Base-by-base conservation (phyloP, 2,329 filamentous ascomycete genomes). In the Penicillium crustosum region DNA sequence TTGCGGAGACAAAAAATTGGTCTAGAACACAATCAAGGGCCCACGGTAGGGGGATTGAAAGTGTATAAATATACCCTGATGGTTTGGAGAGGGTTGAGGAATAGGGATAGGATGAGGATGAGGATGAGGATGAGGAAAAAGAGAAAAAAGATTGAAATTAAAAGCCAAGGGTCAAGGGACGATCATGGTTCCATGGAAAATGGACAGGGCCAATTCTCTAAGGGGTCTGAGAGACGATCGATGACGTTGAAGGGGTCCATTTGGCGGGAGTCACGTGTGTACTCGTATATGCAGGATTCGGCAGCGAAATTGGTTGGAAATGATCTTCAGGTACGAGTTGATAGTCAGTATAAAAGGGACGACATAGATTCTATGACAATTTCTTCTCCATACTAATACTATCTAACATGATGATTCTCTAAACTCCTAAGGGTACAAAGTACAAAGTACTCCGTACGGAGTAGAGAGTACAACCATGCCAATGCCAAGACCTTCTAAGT, bases 121-220 rank as follows among this genome's bases (percentile, higher is more conserved):
- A 33, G 10, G 29, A 54, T 48, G 49, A 55, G 33, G 13, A 17
- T 17, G 33, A 35, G 13, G 60, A 49, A 49, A 59, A 49, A 42
- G 45, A 47, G 31, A 31, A 54, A 36, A 17, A 36, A 51, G 5
- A 52, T 38, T 47, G 29, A 52, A 50, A 33, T 4, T 12, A 31
- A 49, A 62, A 53, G 35, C 53, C 47, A 33, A 53, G 51, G 56
- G 58, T 53, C 42, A 44, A 58, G 49, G 56, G 59, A 58, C 57
- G 61, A 62, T 61, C 54, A 60, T 58, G 58, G 60, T 64, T 66
- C 64, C 64, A 62, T 63, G 61, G 63, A 47, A 60, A 59, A 42
- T 49, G 45, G 57, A 27, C 52, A 59, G 58, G 43, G 52, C 47
- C 48, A 52, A 55, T 52, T 47, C 51, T 44, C 27, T 29, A 58